Conservation (phyloP, 148 eudicot species). For the Rheum nobile region DNA sequence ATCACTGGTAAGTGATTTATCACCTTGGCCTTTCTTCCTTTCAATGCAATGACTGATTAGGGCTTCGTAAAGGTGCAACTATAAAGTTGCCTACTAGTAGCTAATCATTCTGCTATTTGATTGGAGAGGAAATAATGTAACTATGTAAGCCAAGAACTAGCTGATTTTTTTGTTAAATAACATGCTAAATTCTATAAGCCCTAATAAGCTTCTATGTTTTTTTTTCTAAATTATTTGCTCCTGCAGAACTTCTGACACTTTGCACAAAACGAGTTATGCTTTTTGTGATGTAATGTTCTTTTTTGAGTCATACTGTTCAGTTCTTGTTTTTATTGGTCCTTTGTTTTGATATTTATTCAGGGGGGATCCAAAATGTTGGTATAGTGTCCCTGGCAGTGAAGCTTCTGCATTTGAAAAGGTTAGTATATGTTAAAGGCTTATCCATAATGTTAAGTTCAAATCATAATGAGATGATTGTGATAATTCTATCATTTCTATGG, state of each 20-base stretch:
- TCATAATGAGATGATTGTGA: neutral
- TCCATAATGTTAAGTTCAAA: neutral
- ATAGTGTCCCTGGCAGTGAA: conserved; percentile 91
- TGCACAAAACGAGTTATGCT: neutral
- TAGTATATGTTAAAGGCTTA: conserved; percentile 10
- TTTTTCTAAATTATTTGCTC: neutral
- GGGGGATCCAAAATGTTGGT: conserved; percentile 99
- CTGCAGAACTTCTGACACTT: neutral
- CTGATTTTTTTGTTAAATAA: neutral
- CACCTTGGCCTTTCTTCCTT: neutral
- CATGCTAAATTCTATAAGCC: neutral
- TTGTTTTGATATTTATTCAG: conserved; percentile 27
- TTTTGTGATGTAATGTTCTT: neutral
- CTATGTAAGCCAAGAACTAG: neutral
- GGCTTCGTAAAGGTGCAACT: neutral
- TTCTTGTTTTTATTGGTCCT: neutral
- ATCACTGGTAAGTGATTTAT: conserved; percentile 66
- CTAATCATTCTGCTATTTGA: neutral
- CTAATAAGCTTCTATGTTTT: neutral
- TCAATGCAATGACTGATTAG: neutral
- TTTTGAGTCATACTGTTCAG: neutral
- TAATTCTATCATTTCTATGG: neutral
- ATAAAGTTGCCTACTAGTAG: neutral
- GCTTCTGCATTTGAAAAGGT: conserved; percentile 95
- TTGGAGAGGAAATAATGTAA: neutral